Conservation (phyloP, 768 basidiomycete species). For the Rhizopogon vesiculosus region DNA sequence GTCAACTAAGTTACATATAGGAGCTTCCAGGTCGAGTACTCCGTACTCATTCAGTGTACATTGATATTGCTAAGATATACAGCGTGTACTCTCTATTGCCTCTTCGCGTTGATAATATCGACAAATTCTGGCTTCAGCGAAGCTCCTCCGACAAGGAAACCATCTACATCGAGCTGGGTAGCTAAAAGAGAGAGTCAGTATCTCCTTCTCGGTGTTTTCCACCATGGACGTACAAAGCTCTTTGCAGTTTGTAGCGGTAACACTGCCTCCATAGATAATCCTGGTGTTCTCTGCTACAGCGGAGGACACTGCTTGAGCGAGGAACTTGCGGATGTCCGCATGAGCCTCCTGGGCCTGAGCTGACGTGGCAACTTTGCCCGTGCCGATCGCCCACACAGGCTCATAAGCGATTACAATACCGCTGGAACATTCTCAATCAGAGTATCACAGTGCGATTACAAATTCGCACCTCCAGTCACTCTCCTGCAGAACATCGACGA, state of each 20-base stretch:
- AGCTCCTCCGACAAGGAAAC: slow-evolving; percentile 97
- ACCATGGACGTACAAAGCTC: slow-evolving; percentile 66
- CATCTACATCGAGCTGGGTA: slow-evolving; percentile 80
- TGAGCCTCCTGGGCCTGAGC: slow-evolving; percentile 94
- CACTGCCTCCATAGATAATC: slow-evolving; percentile 96
- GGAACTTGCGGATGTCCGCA: slow-evolving; percentile 71
- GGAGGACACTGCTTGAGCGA: slow-evolving; percentile 58
- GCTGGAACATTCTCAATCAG: slow-evolving; percentile 32
- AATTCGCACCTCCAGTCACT: slow-evolving; percentile 73
- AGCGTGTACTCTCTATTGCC: slow-evolving; percentile 9
- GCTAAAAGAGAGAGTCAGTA: slow-evolving; percentile 36
- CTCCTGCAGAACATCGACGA: slow-evolving; percentile 54
- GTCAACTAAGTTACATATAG: too few species aligned
- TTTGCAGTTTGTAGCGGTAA: slow-evolving; percentile 81
- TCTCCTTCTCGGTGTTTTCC: neutral
- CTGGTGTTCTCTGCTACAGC: slow-evolving; percentile 69
- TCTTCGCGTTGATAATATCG: slow-evolving; percentile 78
- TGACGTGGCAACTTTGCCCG: slow-evolving; percentile 90
- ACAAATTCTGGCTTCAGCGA: slow-evolving; percentile 97
- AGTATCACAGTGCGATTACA: neutral
- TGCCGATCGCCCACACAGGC: slow-evolving; percentile 98
- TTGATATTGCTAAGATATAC: neutral
- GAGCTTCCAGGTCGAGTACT: neutral
- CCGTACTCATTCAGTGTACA: too few species aligned
- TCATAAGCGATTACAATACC: slow-evolving; percentile 95